Evolutionary conservation across 164 flowering plant species (phyloP), one percentile per base, ranked within the genome.

Genomic region (Dillenia suffruticosa): DNA sequence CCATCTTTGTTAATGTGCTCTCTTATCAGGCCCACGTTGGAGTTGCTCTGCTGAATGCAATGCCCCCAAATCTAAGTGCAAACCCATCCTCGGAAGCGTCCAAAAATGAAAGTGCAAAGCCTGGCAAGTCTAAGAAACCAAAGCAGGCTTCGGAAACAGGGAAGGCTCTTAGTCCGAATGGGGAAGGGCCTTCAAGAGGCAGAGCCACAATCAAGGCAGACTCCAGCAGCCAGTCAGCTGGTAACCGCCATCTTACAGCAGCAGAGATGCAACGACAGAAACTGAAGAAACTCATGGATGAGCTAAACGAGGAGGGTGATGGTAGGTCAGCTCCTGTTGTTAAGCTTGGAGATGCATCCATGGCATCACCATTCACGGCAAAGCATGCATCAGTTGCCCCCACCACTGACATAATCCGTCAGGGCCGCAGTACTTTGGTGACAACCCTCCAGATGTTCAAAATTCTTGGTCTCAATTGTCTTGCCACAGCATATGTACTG

Each of bases 401-500:
- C 16, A 86, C 91, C 10, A 81, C 81, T 3, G 98, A 93, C 76
- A 82, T 93, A 46, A 93, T 93, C 58, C 92, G 97, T n/a, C 98
- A 93, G 71, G 97, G 98, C 48, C 84, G 98, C 10, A 93, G 98
- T 70, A 93, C 98, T 1, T 83, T 93, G 19, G 98, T 93, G 51
- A 93, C 98, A 12, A 93, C 98, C 8, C 96, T 93, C 48, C 98
- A 93, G 74, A 93, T 93, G 98, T 93, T 93, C 79, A 93, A 93
- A 75, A 93, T 93, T 9, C 96, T 93, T 44, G 98, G 98, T 49
- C 94, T 93, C 13, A 93, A 93, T 73, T 93, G 98, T 73, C 97
- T 93, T 46, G 98, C 96, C 0, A 93, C 98, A 3, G 98, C 98
- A 47, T 93, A 93, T 70, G 98, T 93, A 19, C 81, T 90, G 50